Base-by-base conservation (phyloP, 306 rosid genomes). In the Hippophae tibetana region DNA sequence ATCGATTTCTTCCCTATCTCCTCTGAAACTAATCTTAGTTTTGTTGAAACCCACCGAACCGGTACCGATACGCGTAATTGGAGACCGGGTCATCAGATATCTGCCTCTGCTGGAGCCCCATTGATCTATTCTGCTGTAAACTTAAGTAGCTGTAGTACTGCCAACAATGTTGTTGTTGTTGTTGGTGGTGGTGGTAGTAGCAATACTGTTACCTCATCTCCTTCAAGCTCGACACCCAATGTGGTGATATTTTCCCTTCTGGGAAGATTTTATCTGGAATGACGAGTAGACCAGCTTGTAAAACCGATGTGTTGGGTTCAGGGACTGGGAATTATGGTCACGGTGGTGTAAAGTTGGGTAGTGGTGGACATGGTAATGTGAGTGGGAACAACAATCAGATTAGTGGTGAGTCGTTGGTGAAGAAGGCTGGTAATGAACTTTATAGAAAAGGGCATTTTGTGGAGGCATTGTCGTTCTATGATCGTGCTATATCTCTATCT, bases 291-390 rank as follows among this genome's bases (percentile, higher is more conserved):
- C 78, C 69, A 5, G 55, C 79, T 38, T 75, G 44, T 63, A 82
- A 90, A 56, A 61, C 82, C 38, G 97, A 86, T 8, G 89, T 83
- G 13, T 52, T 90, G 69, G 89, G 94, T 56, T 86, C 77, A 0
- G 94, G 97, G 14, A 70, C 82, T 0, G 94, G 68, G 7, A 82
- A 86, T 77, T 86, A 90, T 41, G 97, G 97, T 58, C 97, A 81
- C n/a, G 97, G 89, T 38, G 79, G 79, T 7, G 60, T 55, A 6
- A 81, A 77, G 68, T 67, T 72, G 56, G 57, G 65, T 9, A 69
- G 47, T 50, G 9, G 61, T 18, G 76, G 66, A 42, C 76, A 70
- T 61, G 70, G 57, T 5, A 70, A 49, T 61, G 48, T 45, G 31
- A 71, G 74, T 10, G 68, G 61, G 42, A 69, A 55, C 59, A 46